Base-by-base conservation (phyloP, 179 eudicot genomes). In the Spergularia azorica region DNA sequence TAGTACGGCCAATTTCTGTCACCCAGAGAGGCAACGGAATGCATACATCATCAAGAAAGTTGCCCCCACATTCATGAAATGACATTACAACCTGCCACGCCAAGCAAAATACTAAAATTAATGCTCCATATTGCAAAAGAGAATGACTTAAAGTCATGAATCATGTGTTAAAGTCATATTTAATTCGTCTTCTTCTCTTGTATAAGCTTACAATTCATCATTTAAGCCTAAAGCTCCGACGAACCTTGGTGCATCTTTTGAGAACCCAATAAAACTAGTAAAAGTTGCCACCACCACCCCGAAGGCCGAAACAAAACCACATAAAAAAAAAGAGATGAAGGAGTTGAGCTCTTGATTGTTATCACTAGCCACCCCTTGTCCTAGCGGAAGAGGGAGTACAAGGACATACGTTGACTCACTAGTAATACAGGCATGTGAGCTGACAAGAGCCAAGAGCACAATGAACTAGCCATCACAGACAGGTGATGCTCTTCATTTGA, bases 41-140 rank as follows among this genome's bases (percentile, higher is more conserved):
- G 73, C 94, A 90, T 72, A 93, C 97, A 89, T 95, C 97, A 83
- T 95, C 97, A 56, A 92, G 90, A 57, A 93, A 86, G 76, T 93
- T 95, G 76, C 98, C 97, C 75, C 98, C 98, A 83, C 97, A 95
- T 88, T 92, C 97, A 89, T 95, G 98, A 77, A 95, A 95, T 75
- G 97, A 93, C 95, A 95, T 83, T 58, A 89, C 90, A 78, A 91
- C 95, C 98, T 95, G 91, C 59, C 59, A 54, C 18, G 11, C 52
- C 74, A 60, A 65, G 17, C 56, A 50, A 65, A 58, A 70, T 70
- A 56, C 62, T 54, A 48, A 60, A 50, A 46, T 63, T 52, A 63
- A 82, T n/a, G 48, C 52, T 13, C 7, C 56, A 70, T 59, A 67
- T 51, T 14, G 43, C 17, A 52, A 69, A 50, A 68, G 39, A 26